Evolutionary conservation across 441 rosid genomes (phyloP).

Genomic region (Aleurites moluccanus): DNA sequence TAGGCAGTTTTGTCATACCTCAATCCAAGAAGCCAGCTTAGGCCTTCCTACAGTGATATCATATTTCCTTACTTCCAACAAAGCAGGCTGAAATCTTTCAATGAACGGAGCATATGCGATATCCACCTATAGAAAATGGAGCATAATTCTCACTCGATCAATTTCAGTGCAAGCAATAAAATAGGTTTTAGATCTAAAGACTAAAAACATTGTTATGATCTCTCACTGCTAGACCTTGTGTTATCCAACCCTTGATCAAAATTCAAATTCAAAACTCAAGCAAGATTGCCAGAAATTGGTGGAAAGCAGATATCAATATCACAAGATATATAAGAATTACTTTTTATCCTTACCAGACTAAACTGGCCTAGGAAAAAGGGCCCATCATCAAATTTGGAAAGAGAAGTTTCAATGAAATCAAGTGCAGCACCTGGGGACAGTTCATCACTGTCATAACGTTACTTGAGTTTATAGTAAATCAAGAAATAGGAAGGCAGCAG

Average conservation of each 20-base stretch:
- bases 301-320: neutral
- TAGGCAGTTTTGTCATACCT: slow-evolving; percentile 40
- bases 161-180: neutral
- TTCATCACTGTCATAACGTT: neutral
- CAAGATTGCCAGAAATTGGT: neutral
- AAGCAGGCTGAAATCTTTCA: slow-evolving; percentile 54
- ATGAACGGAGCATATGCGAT: slow-evolving; percentile 75
- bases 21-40: slow-evolving; percentile 66
- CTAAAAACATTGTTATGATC: neutral
- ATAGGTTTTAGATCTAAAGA: neutral
- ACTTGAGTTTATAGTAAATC: neutral
- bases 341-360: slow-evolving; percentile 46
- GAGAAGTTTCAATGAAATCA: slow-evolving; percentile 61
- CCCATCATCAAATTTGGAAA: slow-evolving; percentile 62
- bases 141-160: neutral
- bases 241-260: neutral
- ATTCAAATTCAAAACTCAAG: neutral
- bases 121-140: slow-evolving; percentile 48
- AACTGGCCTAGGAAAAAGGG: slow-evolving; percentile 72
- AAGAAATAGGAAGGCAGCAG: slow-evolving; percentile 12
- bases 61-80: slow-evolving; percentile 47
- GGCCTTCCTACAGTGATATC: slow-evolving; percentile 68
- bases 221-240: neutral
- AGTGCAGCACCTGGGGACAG: slow-evolving; percentile 54
- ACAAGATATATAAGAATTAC: neutral